These are phyloP conservation scores for Eutrema yunnanense DNA, from an alignment of 345 rosid genomes.

Conservation along the genomic window DNA sequence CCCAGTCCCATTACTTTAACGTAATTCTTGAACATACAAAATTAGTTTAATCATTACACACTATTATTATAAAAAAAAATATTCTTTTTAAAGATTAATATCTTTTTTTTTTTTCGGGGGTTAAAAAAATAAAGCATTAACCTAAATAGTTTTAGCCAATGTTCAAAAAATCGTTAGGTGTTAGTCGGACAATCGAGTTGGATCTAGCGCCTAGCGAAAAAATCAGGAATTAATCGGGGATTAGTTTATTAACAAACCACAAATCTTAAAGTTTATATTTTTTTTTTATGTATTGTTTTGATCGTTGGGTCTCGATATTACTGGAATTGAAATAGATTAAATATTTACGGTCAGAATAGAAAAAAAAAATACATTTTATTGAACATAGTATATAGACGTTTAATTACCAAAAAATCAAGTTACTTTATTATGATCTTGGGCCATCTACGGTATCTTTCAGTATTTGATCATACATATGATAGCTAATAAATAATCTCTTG, in stretches of 20 bases:
- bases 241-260: not conserved
- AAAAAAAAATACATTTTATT: not conserved
- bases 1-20: not conserved
- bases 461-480: conserved; percentile 5
- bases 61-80: not conserved
- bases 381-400: not conserved
- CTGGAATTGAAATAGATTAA: not conserved
- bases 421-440: not conserved
- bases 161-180: no score
- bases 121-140: not conserved
- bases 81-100: no score
- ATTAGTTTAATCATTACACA: not conserved
- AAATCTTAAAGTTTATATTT: not conserved
- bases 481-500: not conserved
- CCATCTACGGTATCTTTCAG: not conserved
- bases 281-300: not conserved
- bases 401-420: not conserved
- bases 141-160: no score
- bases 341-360: not conserved
- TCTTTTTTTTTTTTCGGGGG: not conserved
- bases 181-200: no score
- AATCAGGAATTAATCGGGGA: no score
- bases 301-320: not conserved
- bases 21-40: not conserved
- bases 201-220: no score